phyloP scores from a whole-genome alignment of 306 rosid species.

The Vicia faba region DNA sequence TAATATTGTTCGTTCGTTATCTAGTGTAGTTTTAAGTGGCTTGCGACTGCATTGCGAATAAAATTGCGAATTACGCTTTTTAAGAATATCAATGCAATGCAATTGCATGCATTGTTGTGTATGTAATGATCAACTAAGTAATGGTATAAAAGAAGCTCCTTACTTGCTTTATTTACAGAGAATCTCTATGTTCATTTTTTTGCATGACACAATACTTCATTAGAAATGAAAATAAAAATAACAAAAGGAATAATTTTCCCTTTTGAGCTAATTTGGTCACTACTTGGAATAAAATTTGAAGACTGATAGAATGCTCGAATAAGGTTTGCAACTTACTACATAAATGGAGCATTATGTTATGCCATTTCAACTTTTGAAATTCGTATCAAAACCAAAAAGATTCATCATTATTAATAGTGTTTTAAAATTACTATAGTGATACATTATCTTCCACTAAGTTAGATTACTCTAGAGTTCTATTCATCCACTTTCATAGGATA shows the following conservation, averaged over 20 bases:
- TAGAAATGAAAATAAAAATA: neutral
- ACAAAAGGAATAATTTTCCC: constrained; percentile 22
- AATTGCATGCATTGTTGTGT: neutral
- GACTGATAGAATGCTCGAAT: constrained; percentile 3
- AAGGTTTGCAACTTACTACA: constrained; percentile 7
- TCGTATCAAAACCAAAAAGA: neutral
- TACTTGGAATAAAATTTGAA: constrained; percentile 12
- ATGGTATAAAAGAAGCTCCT: constrained; percentile 9
- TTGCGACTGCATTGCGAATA: neutral
- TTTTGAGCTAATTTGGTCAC: constrained; percentile 3
- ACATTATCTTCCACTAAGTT: constrained; percentile 22
- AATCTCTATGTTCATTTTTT: neutral
- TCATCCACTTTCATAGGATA: constrained; percentile 4
- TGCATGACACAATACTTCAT: constrained; percentile 13
- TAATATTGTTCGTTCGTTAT: neutral
- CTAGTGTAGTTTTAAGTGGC: neutral
- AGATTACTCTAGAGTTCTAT: constrained; percentile 10
- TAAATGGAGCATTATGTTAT: constrained; percentile 19
- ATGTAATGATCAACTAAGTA: neutral
- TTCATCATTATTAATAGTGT: neutral
- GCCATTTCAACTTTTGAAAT: constrained; percentile 28
- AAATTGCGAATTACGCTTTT: too few species aligned
- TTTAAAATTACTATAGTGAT: neutral
- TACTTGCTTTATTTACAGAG: neutral
- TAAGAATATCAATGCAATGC: too few species aligned